Conservation (phyloP, 805 yeast species). For the Myxozyma neotropica region DNA sequence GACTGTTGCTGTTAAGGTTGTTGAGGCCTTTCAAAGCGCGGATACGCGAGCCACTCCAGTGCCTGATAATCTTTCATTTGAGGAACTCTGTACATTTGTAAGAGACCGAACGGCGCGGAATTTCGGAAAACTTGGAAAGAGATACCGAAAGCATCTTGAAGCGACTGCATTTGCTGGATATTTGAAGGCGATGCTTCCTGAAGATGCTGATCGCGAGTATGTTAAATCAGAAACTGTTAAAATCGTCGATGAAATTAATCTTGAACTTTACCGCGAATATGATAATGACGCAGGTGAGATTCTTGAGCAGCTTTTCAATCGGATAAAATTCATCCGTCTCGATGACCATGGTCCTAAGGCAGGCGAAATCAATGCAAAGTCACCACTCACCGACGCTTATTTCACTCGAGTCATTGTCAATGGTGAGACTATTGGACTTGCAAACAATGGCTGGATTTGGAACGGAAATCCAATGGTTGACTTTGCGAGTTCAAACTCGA, state of each 20-base stretch:
- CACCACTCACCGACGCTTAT: conserved; percentile 82
- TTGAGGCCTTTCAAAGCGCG: conserved; percentile 26
- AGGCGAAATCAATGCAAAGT: conserved; percentile 60
- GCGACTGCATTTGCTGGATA: conserved; percentile 55
- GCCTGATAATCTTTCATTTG: conserved; percentile 30
- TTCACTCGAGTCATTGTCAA: conserved; percentile 75
- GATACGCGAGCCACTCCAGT: conserved; percentile 19
- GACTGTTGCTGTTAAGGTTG: conserved; percentile 44
- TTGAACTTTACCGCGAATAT: conserved; percentile 68
- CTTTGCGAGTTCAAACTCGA: conserved; percentile 79
- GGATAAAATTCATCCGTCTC: conserved; percentile 74
- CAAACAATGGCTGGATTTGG: conserved; percentile 99
- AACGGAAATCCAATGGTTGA: conserved; percentile 91
- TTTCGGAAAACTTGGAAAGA: conserved; percentile 50
- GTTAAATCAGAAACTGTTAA: conserved; percentile 30
- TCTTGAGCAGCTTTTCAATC: conserved; percentile 67
- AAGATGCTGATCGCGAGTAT: conserved; percentile 44
- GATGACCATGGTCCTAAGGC: conserved; percentile 80
- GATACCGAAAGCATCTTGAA: conserved; percentile 61
- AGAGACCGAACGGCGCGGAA: conserved; percentile 30
- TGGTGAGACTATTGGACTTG: conserved; percentile 60
- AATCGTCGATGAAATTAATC: conserved; percentile 75
- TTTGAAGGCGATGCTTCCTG: conserved; percentile 45
- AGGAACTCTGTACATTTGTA: conserved; percentile 26
- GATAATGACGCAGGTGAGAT: conserved; percentile 73